These are phyloP conservation scores for Diaporthe vaccinii DNA, from an alignment of 2,329 filamentous ascomycete species.

Conservation along the genomic window DNA sequence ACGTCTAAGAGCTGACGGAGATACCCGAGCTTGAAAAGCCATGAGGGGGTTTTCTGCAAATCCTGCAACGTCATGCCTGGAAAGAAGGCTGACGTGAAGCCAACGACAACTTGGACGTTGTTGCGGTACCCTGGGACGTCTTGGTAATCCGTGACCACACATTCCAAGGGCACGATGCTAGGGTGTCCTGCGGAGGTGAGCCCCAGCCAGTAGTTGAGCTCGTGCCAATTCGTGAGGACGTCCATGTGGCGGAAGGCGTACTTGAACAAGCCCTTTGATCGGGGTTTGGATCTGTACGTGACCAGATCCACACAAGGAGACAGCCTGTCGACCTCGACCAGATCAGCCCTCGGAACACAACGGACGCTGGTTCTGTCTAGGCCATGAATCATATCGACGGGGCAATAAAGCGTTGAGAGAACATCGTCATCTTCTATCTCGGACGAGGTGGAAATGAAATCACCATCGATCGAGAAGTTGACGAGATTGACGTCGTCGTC, in stretches of 20 bases:
- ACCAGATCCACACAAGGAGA: conserved; percentile 25
- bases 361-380: too few species aligned
- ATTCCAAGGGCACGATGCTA: conserved; percentile 10
- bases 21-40: conserved; percentile 54
- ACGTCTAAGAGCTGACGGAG: conserved; percentile 52
- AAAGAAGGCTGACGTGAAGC: conserved; percentile 48
- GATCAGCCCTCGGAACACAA: neutral
- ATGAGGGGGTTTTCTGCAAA: conserved; percentile 43
- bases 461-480: conserved; percentile 10
- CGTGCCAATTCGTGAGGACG: conserved; percentile 16
- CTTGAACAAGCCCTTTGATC: conserved; percentile 28
- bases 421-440: neutral
- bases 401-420: neutral
- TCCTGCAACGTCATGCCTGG: conserved; percentile 51
- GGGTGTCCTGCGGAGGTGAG: conserved; percentile 10
- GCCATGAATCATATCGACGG: conserved; percentile 9
- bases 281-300: conserved; percentile 2
- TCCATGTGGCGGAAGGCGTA: neutral
- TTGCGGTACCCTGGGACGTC: conserved; percentile 7
- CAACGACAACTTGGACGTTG: conserved; percentile 37
- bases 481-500: conserved; percentile 3
- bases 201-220: conserved; percentile 33
- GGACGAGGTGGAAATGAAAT: conserved; percentile 15
- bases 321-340: conserved; percentile 28
- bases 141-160: conserved; percentile 2